These are phyloP conservation scores for Colletotrichum chlorophyti DNA, from an alignment of 2,329 filamentous ascomycete genomes.

Conservation along the genomic window DNA sequence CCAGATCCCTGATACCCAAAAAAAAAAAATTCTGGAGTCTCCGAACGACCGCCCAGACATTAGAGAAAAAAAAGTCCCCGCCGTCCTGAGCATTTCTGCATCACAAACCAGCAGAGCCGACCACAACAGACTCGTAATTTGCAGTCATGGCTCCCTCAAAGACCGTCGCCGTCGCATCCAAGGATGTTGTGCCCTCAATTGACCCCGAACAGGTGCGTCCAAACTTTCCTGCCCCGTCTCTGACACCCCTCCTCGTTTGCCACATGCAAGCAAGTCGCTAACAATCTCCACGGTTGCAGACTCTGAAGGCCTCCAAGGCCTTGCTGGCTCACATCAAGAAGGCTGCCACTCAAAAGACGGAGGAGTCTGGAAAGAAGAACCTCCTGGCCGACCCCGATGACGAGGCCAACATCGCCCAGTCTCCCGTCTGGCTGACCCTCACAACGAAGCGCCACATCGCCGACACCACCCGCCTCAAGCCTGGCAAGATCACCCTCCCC, in stretches of 20 bases:
- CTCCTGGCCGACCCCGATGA: slow-evolving; percentile 57
- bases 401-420: slow-evolving; percentile 50
- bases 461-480: slow-evolving; percentile 82
- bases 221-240: background rate
- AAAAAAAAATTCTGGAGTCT: slow-evolving; percentile 29
- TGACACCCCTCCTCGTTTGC: background rate
- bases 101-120: slow-evolving; percentile 5
- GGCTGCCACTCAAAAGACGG: slow-evolving; percentile 49
- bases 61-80: slow-evolving; percentile 26
- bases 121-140: slow-evolving; percentile 5
- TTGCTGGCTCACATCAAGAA: slow-evolving; percentile 68
- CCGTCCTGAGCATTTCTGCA: slow-evolving; percentile 12
- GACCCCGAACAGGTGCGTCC: slow-evolving; percentile 51
- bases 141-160: slow-evolving; percentile 49
- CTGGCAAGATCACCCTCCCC: slow-evolving; percentile 80
- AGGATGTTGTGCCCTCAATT: slow-evolving; percentile 41
- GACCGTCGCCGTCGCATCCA: slow-evolving; percentile 40
- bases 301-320: slow-evolving; percentile 68
- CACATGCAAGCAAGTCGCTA: slow-evolving; percentile 12
- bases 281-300: slow-evolving; percentile 44
- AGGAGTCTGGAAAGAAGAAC: slow-evolving; percentile 57
- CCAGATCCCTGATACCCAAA: slow-evolving; percentile 23
- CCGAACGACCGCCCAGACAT: slow-evolving; percentile 12
- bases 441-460: slow-evolving; percentile 71
- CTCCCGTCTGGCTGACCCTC: slow-evolving; percentile 67